Percentiles rank a stretch among this genome's conserved stretches.
Conservation (phyloP, 2,329 filamentous ascomycete genomes). For the Fusarium nelsonii region DNA sequence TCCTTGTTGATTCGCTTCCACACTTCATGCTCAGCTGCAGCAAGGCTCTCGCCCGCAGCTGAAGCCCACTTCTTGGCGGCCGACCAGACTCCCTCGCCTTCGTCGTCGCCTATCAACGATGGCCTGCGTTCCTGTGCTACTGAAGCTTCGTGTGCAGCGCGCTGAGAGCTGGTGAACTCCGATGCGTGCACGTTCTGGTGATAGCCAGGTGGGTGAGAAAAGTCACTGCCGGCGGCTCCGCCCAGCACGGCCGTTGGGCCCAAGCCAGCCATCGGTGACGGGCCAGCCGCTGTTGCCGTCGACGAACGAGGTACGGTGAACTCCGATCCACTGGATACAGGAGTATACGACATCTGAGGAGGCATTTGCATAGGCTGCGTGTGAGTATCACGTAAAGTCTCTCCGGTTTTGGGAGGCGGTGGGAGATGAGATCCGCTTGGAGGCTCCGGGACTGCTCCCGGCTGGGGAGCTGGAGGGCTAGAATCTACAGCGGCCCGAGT, state of each 20-base stretch:
- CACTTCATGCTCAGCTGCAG: constrained; percentile 70
- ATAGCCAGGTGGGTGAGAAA: constrained; percentile 67
- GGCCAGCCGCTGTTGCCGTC: constrained; percentile 53
- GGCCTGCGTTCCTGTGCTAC: constrained; percentile 46
- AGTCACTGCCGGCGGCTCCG: constrained; percentile 46
- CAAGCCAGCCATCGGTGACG: constrained; percentile 45
- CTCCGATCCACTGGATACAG: constrained; percentile 57
- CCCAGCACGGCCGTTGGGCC: constrained; percentile 46
- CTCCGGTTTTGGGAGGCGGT: constrained; percentile 65
- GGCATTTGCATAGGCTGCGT: constrained; percentile 56
- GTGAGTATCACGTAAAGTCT: constrained; percentile 56
- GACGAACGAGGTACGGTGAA: constrained; percentile 61
- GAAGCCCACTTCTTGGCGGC: constrained; percentile 69
- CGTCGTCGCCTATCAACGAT: constrained; percentile 45
- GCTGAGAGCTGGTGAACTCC: constrained; percentile 63
- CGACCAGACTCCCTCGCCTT: constrained; percentile 65
- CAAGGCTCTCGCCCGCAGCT: constrained; percentile 68
- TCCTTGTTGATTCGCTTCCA: constrained; percentile 74
- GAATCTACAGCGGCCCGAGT: constrained; percentile 53
- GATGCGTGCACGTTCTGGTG: constrained; percentile 67
- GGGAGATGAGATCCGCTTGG: constrained; percentile 55
- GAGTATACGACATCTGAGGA: constrained; percentile 63
- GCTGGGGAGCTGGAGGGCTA: constrained; percentile 67
- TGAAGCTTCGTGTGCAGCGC: constrained; percentile 55
- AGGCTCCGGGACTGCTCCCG: constrained; percentile 65